Conservation (phyloP, 306 rosid species). For the Acacia crassicarpa region DNA sequence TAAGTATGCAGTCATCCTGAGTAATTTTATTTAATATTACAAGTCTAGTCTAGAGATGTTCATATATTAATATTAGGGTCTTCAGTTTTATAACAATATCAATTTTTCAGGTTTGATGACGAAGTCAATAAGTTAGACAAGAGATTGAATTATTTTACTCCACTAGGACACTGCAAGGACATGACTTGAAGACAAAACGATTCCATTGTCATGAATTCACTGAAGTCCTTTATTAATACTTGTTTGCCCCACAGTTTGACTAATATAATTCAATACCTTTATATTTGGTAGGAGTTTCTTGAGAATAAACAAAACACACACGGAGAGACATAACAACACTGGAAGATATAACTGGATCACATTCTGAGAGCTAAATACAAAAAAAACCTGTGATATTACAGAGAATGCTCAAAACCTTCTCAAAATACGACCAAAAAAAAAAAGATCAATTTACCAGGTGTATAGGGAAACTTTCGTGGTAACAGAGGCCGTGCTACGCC, state of each 20-base stretch:
- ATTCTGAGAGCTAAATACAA: neutral
- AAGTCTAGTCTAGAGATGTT: neutral
- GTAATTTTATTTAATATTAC: neutral
- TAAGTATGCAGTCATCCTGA: too few relatives aligned
- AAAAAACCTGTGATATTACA: neutral
- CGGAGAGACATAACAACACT: too few relatives aligned
- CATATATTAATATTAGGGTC: neutral
- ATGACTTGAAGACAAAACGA: too few relatives aligned
- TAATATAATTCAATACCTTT: too few relatives aligned
- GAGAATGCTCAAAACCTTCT: neutral
- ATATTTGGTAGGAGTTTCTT: too few relatives aligned
- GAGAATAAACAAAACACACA: too few relatives aligned
- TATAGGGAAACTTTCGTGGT: slow-evolving; percentile 57
- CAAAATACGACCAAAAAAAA: neutral
- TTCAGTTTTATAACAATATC: neutral
- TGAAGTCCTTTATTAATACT: too few relatives aligned
- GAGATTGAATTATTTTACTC: too few relatives aligned
- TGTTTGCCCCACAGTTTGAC: too few relatives aligned
- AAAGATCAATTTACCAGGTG: slow-evolving; percentile 56
- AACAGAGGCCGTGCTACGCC: slow-evolving; percentile 44
- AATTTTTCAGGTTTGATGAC: neutral
- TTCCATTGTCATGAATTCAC: too few relatives aligned
- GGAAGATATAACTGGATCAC: neutral
- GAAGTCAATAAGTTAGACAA: too few relatives aligned
- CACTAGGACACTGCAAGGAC: too few relatives aligned